A percentile compares a stretch with the other conserved stretches of the same genome.
phyloP scores from a whole-genome alignment of 257 asterid genomes.

The Ilex aquifolium region DNA sequence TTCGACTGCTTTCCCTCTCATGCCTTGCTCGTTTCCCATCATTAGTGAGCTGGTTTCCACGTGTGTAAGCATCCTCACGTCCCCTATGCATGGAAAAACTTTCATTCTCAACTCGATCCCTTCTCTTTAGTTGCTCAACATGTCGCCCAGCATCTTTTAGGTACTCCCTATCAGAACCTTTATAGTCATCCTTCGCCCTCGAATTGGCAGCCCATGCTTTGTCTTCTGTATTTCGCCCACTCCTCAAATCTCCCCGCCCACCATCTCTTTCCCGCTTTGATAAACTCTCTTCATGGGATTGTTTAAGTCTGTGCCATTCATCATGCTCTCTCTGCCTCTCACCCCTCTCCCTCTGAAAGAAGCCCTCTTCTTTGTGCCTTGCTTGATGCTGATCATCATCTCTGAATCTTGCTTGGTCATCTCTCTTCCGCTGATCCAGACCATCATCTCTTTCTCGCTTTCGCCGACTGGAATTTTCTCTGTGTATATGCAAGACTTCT shows the following conservation, averaged over 20 bases:
- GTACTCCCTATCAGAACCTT: slow-evolving; percentile 62
- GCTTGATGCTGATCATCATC: slow-evolving; percentile 57
- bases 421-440: slow-evolving; percentile 69
- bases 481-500: slow-evolving; percentile 50
- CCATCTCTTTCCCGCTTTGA: slow-evolving; percentile 78
- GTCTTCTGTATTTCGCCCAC: slow-evolving; percentile 63
- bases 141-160: slow-evolving; percentile 55
- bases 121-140: slow-evolving; percentile 54
- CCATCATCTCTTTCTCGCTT: slow-evolving; percentile 80
- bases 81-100: slow-evolving; percentile 55
- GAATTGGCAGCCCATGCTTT: slow-evolving; percentile 58
- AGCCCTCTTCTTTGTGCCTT: slow-evolving; percentile 67
- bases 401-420: slow-evolving; percentile 49
- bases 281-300: slow-evolving; percentile 47
- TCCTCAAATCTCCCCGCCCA: slow-evolving; percentile 44
- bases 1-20: slow-evolving; percentile 56
- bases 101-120: slow-evolving; percentile 69
- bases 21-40: slow-evolving; percentile 64
- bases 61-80: slow-evolving; percentile 55
- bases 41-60: slow-evolving; percentile 35
- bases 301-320: slow-evolving; percentile 76
- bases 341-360: slow-evolving; percentile 57
- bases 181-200: slow-evolving; percentile 68
- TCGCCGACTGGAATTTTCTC: slow-evolving; percentile 63
- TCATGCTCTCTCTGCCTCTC: slow-evolving; percentile 82